Evolutionary conservation across 2,329 filamentous ascomycete species (phyloP), one percentile per base, ranked within the genome.

Genomic region (Allantophomopsis cytisporea): DNA sequence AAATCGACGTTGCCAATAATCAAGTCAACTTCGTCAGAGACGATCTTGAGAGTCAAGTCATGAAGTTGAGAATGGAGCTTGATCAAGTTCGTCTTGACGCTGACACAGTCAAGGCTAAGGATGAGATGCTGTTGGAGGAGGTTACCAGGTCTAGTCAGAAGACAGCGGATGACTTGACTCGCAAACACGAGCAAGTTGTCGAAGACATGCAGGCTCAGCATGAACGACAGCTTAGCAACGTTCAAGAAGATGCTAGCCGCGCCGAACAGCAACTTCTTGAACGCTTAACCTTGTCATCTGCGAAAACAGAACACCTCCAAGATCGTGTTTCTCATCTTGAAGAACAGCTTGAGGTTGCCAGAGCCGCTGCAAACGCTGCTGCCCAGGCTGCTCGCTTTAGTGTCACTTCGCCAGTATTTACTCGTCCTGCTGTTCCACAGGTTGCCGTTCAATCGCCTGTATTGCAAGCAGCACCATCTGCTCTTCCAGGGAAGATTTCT

Each of bases 261-360:
- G 69, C 77, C 2, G 87, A 94, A 58, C 71, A 80, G 45, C 82
- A 88, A 55, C 73, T 93, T 34, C 71, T 82, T 36, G 86, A 95
- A 54, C 79, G 83, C 18, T 71, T 96, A 40, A 79, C 75, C 46
- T 70, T 96, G 41, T 84, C 86, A 0, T 76, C 88, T 7, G 84
- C 86, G 41, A 94, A 89, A 67, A 76, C 81, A 4, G 77, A 87
- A 50, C 83, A 93, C 56, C 73, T 93, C 16, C 81, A 93, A 56
- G 88, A 95, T 51, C 85, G 84, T 50, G 74, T 95, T 18, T 62
- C 72, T 4, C 83, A 93, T 50, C 69, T 96, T 2, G 86, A 95
- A 57, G 88, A 95, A 58, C 89, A 87, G 59, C 72, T 98, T 13
- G 81, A 93, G 50, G 83, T 96, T 49, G 81, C 89, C 17, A 88